Conservation (phyloP, 108 stramenopile genomes). For the Phaeodactylum tricornutum region DNA sequence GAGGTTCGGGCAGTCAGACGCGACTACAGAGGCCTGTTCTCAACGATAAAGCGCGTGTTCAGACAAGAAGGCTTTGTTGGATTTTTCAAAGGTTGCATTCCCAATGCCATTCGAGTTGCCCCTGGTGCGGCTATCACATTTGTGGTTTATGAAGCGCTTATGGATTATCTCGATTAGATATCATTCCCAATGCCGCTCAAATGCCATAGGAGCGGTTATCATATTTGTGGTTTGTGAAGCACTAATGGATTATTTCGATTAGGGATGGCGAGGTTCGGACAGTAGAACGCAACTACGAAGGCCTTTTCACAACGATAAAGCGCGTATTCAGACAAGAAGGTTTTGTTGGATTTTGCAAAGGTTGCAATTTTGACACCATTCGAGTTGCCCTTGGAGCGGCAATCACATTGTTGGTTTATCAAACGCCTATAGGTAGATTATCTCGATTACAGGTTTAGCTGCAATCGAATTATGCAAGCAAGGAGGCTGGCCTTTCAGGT, state of each 20-base stretch:
- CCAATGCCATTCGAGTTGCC: slow-evolving; percentile 92
- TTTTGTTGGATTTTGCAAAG: slow-evolving; percentile 87
- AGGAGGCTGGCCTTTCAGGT: too few relatives aligned
- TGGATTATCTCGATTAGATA: slow-evolving; percentile 28
- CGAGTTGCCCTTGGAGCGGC: slow-evolving; percentile 95
- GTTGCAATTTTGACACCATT: slow-evolving; percentile 87
- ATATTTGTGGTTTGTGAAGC: too few relatives aligned
- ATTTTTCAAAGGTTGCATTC: slow-evolving; percentile 92
- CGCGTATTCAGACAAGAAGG: slow-evolving; percentile 76
- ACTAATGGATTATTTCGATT: too few relatives aligned
- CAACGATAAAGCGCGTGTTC: slow-evolving; percentile 52
- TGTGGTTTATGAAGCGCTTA: slow-evolving; percentile 83
- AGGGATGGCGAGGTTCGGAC: slow-evolving; percentile 59
- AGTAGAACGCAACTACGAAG: slow-evolving; percentile 55
- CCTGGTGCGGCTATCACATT: slow-evolving; percentile 96
- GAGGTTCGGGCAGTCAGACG: slow-evolving; percentile 57
- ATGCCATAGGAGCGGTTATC: too few relatives aligned
- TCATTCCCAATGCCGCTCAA: too few relatives aligned
- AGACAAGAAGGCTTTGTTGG: slow-evolving; percentile 74
- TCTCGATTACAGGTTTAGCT: too few relatives aligned
- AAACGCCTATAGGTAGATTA: slow-evolving; percentile 60
- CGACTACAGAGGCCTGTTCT: slow-evolving; percentile 54
- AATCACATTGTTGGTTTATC: slow-evolving; percentile 95
- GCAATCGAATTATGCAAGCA: too few relatives aligned
- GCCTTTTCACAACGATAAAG: slow-evolving; percentile 47